Conservation (phyloP, 2,329 filamentous ascomycete genomes). For the Xylaria sp. region DNA sequence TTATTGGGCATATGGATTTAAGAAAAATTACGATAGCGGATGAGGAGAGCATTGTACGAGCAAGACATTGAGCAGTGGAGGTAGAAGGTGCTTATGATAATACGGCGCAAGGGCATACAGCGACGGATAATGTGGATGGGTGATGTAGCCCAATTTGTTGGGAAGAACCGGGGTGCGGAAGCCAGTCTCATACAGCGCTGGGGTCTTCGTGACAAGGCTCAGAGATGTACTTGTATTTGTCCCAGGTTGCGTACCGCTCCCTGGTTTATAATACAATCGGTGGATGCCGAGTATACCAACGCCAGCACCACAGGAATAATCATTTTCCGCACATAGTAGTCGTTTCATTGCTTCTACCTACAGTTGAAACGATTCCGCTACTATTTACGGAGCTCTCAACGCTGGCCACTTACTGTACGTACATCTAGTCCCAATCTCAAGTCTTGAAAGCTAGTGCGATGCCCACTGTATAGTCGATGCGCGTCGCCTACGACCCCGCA, state of each 20-base stretch:
- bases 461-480: background rate
- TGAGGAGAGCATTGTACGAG: slow-evolving; percentile 22
- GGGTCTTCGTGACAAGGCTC: background rate
- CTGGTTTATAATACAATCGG: slow-evolving; percentile 17
- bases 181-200: slow-evolving; percentile 9
- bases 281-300: slow-evolving; percentile 19
- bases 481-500: background rate
- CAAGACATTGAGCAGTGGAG: slow-evolving; percentile 22
- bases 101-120: slow-evolving; percentile 21
- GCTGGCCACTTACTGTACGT: background rate
- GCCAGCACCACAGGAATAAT: slow-evolving; percentile 3
- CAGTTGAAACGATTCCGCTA: background rate
- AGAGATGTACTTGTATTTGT: slow-evolving; percentile 24
- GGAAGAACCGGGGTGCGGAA: slow-evolving; percentile 16
- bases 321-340: background rate
- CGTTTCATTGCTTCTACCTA: background rate
- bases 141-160: slow-evolving; percentile 16
- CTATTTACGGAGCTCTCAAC: background rate
- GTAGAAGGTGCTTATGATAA: slow-evolving; percentile 24
- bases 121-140: slow-evolving; percentile 14
- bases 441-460: background rate
- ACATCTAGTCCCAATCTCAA: background rate
- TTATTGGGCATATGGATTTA: slow-evolving; percentile 30
- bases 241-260: slow-evolving; percentile 19
- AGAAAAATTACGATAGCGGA: slow-evolving; percentile 23